Evolutionary conservation across 768 basidiomycete species (phyloP).

Genomic region (Kwoniella shandongensis): DNA sequence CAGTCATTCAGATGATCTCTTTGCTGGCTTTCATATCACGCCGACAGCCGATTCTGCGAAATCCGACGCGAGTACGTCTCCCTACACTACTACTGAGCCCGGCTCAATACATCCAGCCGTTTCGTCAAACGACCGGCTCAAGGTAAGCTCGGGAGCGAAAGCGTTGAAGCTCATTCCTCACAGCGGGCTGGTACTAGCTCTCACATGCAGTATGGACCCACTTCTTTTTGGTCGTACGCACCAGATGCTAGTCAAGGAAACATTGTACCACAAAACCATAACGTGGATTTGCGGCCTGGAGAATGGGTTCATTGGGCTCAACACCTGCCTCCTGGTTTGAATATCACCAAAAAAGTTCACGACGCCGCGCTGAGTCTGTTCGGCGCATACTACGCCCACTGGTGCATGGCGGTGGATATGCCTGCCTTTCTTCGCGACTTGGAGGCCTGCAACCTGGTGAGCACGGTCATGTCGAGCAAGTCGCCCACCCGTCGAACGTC

Average conservation of each 20-base stretch:
- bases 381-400: slow-evolving; percentile 15
- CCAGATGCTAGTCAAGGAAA: slow-evolving; percentile 1
- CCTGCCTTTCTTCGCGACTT: slow-evolving; percentile 14
- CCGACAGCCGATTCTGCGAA: too few relatives aligned
- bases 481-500: slow-evolving; percentile 3
- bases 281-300: background rate
- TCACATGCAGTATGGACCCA: slow-evolving; percentile 11
- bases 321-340: slow-evolving; percentile 8
- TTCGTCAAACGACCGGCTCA: background rate
- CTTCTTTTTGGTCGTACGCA: slow-evolving; percentile 9
- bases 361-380: slow-evolving; percentile 11
- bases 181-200: slow-evolving; percentile 5
- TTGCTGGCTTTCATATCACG: too few relatives aligned
- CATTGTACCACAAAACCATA: background rate
- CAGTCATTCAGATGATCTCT: too few relatives aligned
- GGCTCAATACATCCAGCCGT: background rate
- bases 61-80: too few relatives aligned
- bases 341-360: slow-evolving; percentile 8
- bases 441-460: slow-evolving; percentile 12
- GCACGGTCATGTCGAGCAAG: background rate
- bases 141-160: slow-evolving; percentile 1
- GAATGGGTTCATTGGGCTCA: slow-evolving; percentile 12
- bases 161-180: too few relatives aligned
- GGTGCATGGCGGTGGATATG: slow-evolving; percentile 18
- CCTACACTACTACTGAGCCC: too few relatives aligned